A percentile compares a stretch with the other conserved stretches of the same genome.
Evolutionary conservation across 2,329 filamentous ascomycete genomes (phyloP).

Genomic region (Aspergillus intermedius): DNA sequence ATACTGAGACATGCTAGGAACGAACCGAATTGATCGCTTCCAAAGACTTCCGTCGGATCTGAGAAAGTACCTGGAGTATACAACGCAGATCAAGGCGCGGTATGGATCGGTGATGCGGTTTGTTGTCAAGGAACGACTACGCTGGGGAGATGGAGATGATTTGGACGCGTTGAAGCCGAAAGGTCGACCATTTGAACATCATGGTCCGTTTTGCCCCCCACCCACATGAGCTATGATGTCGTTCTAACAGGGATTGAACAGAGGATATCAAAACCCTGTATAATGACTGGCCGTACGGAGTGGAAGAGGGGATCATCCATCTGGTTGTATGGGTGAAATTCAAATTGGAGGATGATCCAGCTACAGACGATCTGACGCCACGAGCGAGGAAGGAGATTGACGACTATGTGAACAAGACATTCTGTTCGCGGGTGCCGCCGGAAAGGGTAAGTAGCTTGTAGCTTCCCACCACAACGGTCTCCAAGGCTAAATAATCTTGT

Average conservation of each 20-base stretch:
- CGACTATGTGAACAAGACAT: constrained; percentile 61
- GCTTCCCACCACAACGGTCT: neutral
- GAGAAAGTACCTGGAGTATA: constrained; percentile 68
- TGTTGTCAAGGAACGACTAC: constrained; percentile 62
- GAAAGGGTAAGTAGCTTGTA: constrained; percentile 34
- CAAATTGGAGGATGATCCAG: constrained; percentile 61
- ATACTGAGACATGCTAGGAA: constrained; percentile 26
- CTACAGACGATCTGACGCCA: constrained; percentile 60
- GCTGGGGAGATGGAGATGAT: constrained; percentile 53
- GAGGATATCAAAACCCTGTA: constrained; percentile 66
- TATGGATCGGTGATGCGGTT: constrained; percentile 76
- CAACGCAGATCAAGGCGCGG: constrained; percentile 54
- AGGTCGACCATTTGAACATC: constrained; percentile 27
- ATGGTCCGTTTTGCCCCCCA: constrained; percentile 20
- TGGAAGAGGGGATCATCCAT: constrained; percentile 71
- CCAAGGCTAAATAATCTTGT: constrained; percentile 13
- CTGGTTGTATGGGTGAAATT: constrained; percentile 94
- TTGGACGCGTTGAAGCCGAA: constrained; percentile 25
- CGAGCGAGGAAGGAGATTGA: constrained; percentile 60
- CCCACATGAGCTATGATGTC: neutral
- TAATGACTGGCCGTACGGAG: constrained; percentile 93
- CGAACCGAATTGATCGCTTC: constrained; percentile 69
- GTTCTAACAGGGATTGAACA: constrained; percentile 13
- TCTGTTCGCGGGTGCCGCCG: constrained; percentile 44
- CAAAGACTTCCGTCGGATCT: constrained; percentile 70